These are phyloP conservation scores for Leishmania turanica DNA, from an alignment of 208 protist genomes.

Conservation along the genomic window DNA sequence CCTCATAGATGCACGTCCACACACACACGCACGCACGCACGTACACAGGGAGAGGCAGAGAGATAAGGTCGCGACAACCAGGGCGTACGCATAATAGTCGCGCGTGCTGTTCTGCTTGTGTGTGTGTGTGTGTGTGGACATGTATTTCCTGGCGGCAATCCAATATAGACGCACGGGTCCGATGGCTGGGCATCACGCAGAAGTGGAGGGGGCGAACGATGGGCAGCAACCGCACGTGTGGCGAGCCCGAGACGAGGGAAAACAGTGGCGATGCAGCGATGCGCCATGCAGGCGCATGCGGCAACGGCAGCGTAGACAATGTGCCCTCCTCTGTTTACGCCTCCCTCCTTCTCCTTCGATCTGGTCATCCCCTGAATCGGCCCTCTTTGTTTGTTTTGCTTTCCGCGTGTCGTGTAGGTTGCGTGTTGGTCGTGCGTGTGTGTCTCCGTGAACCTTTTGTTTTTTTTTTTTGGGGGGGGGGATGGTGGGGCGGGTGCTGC, in stretches of 20 bases:
- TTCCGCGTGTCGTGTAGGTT: not conserved
- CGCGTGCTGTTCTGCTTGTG: not conserved
- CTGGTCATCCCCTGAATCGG: not conserved
- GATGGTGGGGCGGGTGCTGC: not conserved
- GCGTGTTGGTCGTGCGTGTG: not conserved
- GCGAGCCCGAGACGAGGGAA: not conserved
- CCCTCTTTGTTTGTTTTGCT: slow-evolving; percentile 26
- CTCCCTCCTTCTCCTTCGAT: not conserved
- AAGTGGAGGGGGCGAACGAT: not conserved
- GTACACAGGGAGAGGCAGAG: not conserved
- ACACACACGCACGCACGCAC: not conserved
- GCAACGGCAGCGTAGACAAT: not conserved
- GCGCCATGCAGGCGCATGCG: not conserved
- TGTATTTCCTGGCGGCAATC: not conserved
- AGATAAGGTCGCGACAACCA: not conserved
- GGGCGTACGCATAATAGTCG: not conserved
- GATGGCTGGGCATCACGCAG: not conserved
- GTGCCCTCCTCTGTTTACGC: not conserved
- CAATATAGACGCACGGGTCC: not conserved
- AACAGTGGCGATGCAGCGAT: not conserved
- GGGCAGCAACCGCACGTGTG: not conserved
- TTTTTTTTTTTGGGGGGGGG: too few species aligned
- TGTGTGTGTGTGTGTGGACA: not conserved
- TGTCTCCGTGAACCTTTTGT: slow-evolving; percentile 2
- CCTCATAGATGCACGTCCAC: slow-evolving; percentile 1